Evolutionary conservation across 257 asterid genomes (phyloP), one percentile per base, ranked within the genome.

Genomic region (Solanum raphanifolium): DNA sequence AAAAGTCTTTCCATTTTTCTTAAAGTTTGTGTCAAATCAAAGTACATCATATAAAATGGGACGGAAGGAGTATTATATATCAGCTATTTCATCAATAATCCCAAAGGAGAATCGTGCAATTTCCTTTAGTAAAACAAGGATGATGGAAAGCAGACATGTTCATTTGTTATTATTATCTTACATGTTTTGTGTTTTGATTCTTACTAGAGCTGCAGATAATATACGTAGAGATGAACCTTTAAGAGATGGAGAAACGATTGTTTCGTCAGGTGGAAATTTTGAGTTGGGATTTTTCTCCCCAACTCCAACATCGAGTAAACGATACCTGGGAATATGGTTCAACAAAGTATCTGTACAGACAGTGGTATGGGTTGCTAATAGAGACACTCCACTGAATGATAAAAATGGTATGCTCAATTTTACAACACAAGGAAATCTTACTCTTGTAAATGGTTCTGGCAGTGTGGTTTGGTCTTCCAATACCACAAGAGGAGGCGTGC

Each of bases 251-350:
- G 48, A 79, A 12, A 89, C 90, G 9, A 52, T 90, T 20, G 21
- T 87, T 46, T 92, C 94, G 34, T 58, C 93, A 1, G 87, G 84
- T 13, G 91, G 89, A 16, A 86, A 12, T 5, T 92, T 90, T 55
- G 90, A 84, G 25, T 62, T 92, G 88, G 94, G 93, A 21, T 91
- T 91, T 84, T 90, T 92, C 84, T 83, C 62, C 48, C 89, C 86
- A 3, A 72, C 25, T 31, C 32, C 32, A 39, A 87, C 58, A 41
- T 68, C 88, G 29, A 75, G 36, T 13, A 85, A 83, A 20, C 60
- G 90, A 31, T 92, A 91, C 72, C 31, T 92, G 6, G 92, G 94
- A 4, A 88, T 91, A 78, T 90, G 92, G 93, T 90, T 90, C 88
- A 90, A 87, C 62, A 90, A 90, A 66, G 74, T 66, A 25, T 25